Evolutionary conservation across 768 basidiomycete species (phyloP).

Genomic region (Leccinum rimulosum): DNA sequence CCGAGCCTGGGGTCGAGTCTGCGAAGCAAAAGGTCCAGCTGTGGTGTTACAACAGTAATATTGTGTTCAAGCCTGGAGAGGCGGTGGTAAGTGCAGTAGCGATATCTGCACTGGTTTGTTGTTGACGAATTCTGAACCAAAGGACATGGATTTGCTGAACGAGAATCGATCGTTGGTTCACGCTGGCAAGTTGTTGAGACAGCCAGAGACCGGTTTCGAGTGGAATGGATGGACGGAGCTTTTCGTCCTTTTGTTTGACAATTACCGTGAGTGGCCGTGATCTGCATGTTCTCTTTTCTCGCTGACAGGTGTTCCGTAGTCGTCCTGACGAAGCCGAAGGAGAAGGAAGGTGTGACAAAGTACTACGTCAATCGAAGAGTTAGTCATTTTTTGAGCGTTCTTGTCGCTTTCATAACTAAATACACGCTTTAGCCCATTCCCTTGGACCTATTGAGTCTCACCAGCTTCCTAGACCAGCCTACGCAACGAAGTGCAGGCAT

Average conservation of each 20-base stretch:
- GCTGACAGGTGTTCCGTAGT: constrained; percentile 45
- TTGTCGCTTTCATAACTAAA: neutral
- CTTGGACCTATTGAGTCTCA: constrained; percentile 82
- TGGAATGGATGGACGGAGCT: constrained; percentile 91
- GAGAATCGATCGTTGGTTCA: constrained; percentile 82
- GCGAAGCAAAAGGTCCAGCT: constrained; percentile 88
- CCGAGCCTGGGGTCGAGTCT: constrained; percentile 80
- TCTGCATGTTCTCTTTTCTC: neutral
- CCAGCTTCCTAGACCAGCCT: constrained; percentile 78
- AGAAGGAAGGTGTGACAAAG: constrained; percentile 70
- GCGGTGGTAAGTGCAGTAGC: constrained; percentile 43
- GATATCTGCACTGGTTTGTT: neutral
- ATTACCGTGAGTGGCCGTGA: constrained; percentile 67
- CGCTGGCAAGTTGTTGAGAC: constrained; percentile 77
- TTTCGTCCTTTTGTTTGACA: constrained; percentile 89
- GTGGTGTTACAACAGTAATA: constrained; percentile 79
- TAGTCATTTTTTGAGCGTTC: constrained; percentile 22
- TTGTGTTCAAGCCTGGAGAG: constrained; percentile 80
- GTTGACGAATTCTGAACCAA: constrained; percentile 2
- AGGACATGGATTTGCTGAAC: constrained; percentile 89
- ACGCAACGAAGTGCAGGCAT: constrained; percentile 74
- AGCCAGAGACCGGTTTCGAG: constrained; percentile 85
- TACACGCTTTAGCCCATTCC: constrained; percentile 72
- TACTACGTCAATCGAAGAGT: constrained; percentile 83
- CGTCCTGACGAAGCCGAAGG: constrained; percentile 84